phyloP scores from a whole-genome alignment of 2,329 filamentous ascomycete species.

The Apiospora malaysiana region DNA sequence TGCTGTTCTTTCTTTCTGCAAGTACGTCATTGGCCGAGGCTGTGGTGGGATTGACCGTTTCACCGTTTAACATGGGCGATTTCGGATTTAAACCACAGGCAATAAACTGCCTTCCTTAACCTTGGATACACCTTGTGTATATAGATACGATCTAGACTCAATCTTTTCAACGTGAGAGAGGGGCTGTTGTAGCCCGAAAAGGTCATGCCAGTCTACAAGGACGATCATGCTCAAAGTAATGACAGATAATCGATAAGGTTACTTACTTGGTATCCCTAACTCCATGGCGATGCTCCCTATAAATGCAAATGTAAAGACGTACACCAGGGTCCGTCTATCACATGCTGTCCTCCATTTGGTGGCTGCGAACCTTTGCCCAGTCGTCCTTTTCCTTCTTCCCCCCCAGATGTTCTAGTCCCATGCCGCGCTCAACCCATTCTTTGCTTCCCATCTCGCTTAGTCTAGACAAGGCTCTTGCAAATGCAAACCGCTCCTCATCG shows the following conservation, averaged over 20 bases:
- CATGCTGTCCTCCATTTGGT: constrained; percentile 73
- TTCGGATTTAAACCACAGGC: background rate
- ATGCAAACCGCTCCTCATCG: constrained; percentile 96
- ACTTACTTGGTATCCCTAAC: background rate
- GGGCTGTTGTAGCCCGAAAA: background rate
- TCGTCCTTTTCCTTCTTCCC: constrained; percentile 69
- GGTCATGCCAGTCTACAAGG: background rate
- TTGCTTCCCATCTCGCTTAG: constrained; percentile 91
- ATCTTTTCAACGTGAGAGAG: background rate
- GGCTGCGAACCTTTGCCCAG: constrained; percentile 69
- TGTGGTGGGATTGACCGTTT: background rate
- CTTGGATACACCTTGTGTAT: background rate
- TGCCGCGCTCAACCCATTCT: constrained; percentile 90
- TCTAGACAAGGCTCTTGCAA: constrained; percentile 84
- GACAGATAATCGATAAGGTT: background rate
- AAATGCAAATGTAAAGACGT: background rate
- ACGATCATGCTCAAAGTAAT: background rate
- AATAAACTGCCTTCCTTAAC: no score
- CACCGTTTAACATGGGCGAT: background rate
- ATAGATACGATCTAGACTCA: background rate
- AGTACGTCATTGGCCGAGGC: background rate
- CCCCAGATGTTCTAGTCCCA: constrained; percentile 68
- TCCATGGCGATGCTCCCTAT: background rate
- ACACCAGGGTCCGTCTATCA: constrained; percentile 36
- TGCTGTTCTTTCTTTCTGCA: background rate